Evolutionary conservation across 1,284 basidiomycete species (phyloP).

Genomic region (Leccinum pallidistipes): DNA sequence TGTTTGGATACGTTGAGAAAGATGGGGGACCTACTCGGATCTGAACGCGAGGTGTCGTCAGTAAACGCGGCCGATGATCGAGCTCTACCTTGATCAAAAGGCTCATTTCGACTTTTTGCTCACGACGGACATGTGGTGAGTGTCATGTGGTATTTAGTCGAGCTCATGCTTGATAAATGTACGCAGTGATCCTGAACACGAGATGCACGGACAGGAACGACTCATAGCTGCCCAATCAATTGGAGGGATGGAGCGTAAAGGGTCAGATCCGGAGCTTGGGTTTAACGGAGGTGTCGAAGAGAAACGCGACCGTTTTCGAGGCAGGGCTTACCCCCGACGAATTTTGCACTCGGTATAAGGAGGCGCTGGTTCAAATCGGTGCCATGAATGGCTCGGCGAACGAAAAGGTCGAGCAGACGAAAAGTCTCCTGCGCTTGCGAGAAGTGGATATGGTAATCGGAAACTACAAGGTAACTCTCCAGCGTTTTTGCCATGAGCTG

Average conservation of each 20-base stretch:
- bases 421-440: no score
- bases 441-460: no score
- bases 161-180: neutral
- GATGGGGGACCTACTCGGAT: no score
- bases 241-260: no score
- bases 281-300: constrained; percentile 75
- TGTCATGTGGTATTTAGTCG: neutral
- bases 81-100: neutral
- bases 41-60: no score
- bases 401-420: no score
- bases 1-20: no score
- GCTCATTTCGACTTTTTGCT: constrained; percentile 1
- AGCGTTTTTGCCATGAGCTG: no score
- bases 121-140: neutral
- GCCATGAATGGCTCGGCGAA: no score
- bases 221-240: constrained; percentile 37
- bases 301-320: constrained; percentile 35
- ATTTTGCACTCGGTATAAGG: neutral
- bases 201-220: constrained; percentile 56
- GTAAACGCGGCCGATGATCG: no score
- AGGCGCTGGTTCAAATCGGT: no score
- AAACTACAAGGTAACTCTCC: no score
- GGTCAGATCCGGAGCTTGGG: constrained; percentile 28
- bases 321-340: neutral
- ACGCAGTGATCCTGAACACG: neutral